These are phyloP conservation scores for Paramecium sonneborni DNA, from an alignment of 73 alveolate species.

Conservation along the genomic window DNA sequence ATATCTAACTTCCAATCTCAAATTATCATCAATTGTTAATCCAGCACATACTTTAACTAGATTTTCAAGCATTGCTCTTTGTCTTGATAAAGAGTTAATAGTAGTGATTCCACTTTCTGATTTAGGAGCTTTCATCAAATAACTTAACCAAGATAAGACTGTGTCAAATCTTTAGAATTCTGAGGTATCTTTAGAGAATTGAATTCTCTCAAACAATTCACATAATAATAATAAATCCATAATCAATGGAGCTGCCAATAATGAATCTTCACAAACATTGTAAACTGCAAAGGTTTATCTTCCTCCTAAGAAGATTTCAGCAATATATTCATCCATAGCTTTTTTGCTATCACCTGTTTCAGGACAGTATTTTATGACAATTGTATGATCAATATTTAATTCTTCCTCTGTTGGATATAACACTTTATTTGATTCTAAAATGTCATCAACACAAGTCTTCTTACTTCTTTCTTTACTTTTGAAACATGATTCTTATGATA, in stretches of 20 bases:
- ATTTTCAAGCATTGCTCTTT: constrained; percentile 59
- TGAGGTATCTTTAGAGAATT: constrained; percentile 38
- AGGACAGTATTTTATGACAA: constrained; percentile 93
- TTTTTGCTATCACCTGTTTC: constrained; percentile 95
- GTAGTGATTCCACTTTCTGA: constrained; percentile 24
- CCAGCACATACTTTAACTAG: constrained; percentile 64
- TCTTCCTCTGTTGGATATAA: constrained; percentile 84
- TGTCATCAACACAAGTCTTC: constrained; percentile 93
- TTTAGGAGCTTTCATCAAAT: constrained; percentile 63
- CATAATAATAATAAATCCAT: constrained; percentile 86
- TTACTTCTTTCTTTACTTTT: constrained; percentile 92
- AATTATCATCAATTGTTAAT: constrained; percentile 39
- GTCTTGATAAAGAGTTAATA: constrained; percentile 57
- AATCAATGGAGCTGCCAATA: constrained; percentile 94
- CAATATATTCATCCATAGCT: constrained; percentile 95
- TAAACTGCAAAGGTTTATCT: constrained; percentile 86
- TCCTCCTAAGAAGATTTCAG: constrained; percentile 94
- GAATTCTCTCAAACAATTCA: constrained; percentile 90
- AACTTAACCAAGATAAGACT: constrained; percentile 45
- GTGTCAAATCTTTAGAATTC: constrained; percentile 55
- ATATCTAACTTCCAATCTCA: constrained; percentile 7
- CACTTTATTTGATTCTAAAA: constrained; percentile 82
- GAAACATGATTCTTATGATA: constrained; percentile 87
- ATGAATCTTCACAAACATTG: constrained; percentile 95
- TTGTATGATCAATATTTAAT: constrained; percentile 90